Percentiles rank a stretch among this genome's conserved stretches.
Conservation (phyloP, 2,329 filamentous ascomycete genomes). For the Colletotrichum euphorbiae region DNA sequence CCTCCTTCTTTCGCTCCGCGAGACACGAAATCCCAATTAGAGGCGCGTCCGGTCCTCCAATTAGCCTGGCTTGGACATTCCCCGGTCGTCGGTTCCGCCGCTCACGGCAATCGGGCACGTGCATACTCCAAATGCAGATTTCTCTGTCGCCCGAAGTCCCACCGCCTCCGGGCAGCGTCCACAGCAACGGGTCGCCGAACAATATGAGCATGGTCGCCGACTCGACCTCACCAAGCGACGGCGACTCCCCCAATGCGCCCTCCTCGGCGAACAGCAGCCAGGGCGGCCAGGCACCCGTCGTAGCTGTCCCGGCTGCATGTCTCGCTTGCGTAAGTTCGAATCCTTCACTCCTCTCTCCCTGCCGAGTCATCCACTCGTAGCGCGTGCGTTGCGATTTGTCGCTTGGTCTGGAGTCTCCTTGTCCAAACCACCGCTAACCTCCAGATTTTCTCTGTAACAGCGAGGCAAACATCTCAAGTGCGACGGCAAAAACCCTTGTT, state of each 20-base stretch:
- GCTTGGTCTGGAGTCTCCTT: not conserved
- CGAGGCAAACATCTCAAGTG: slow-evolving; percentile 80
- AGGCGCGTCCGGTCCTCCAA: not conserved
- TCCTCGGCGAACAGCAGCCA: slow-evolving; percentile 42
- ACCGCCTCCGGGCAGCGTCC: slow-evolving; percentile 31
- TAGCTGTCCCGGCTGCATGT: slow-evolving; percentile 64
- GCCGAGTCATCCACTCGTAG: slow-evolving; percentile 2
- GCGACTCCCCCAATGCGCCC: slow-evolving; percentile 37
- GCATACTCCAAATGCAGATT: slow-evolving; percentile 19
- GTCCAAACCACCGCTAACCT: slow-evolving; percentile 5
- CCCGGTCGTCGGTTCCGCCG: slow-evolving; percentile 8
- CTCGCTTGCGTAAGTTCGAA: slow-evolving; percentile 63
- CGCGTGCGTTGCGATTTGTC: not conserved
- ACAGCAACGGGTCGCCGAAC: slow-evolving; percentile 37
- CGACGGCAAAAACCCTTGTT: slow-evolving; percentile 76
- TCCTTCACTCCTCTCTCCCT: slow-evolving; percentile 2
- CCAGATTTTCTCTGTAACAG: slow-evolving; percentile 48
- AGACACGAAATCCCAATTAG: not conserved
- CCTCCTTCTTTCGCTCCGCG: not conserved
- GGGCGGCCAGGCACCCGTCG: slow-evolving; percentile 46
- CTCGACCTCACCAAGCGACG: slow-evolving; percentile 39
- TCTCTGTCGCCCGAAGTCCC: slow-evolving; percentile 31
- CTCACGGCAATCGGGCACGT: slow-evolving; percentile 15
- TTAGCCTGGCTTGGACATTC: not conserved
- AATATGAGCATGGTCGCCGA: slow-evolving; percentile 22